Evolutionary conservation across 176 grass and related monocot genomes (phyloP), one percentile per base, ranked within the genome.

Genomic region (Rhynchospora breviuscula): DNA sequence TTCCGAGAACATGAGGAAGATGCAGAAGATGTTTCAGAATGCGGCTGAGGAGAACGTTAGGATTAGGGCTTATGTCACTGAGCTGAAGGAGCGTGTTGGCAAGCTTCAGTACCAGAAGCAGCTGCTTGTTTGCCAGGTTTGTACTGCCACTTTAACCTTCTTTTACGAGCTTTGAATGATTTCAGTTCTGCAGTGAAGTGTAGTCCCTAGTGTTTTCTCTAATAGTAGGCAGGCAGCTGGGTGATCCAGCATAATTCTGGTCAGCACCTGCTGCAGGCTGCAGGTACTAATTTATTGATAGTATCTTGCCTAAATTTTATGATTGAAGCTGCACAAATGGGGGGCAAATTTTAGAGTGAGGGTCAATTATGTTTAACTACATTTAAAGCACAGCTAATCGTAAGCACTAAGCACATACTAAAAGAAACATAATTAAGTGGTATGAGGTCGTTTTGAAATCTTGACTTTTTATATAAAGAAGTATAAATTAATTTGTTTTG

Each of bases 51-150:
- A 98, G 59, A 98, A 98, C 10, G 95, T 94, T 3, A 91, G 92
- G 83, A 98, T 98, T 77, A 88, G 92, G 67, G 87, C 91, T 76
- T 98, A 99, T 12, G 96, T 99, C 14, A 93, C 96, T 59, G 96
- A 99, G 83, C 86, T 99, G 64, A 95, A 99, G 86, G 96, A 99
- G 78, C 83, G 93, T 48, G 93, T 98, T 25, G 95, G 92, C 4
- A 98, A 98, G 67, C 95, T 98, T 87, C 95, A 98, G 79, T 98
- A 98, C 86, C 96, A 99, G 83, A 99, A 99, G 82, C 96, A 99
- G 43, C 88, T 99, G 19, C 89, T 99, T 63, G 96, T 99, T 44
- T 91, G 93, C 83, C 96, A 99, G 96, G 96, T 95, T 87, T 64
- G 59, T 47, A 40, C 46, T 25, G 19, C 47, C 45, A 52, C 13